phyloP scores from a whole-genome alignment of 192 early-diverging fungal species.

The Diversispora eburnea region DNA sequence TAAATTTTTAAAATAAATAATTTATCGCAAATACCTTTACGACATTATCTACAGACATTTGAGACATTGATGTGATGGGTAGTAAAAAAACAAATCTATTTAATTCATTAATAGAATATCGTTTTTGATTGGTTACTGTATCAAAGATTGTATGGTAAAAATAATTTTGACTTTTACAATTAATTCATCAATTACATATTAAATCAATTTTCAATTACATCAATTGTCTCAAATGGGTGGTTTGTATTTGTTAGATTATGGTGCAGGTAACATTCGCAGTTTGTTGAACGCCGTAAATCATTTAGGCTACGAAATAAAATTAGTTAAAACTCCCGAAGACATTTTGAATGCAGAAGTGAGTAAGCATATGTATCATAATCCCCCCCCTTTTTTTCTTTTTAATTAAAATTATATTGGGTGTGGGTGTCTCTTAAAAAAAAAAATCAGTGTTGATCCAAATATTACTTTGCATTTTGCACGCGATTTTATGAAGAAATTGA shows the following conservation, averaged over 20 bases:
- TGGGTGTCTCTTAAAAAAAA: no score
- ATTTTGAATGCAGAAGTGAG: slow-evolving; percentile 86
- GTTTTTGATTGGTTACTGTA: background rate
- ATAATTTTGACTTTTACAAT: no score
- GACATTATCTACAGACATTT: slow-evolving; percentile 32
- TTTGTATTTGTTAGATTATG: slow-evolving; percentile 93
- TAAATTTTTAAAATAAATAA: background rate
- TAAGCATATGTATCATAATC: background rate
- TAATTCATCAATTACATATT: no score
- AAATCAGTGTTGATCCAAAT: no score
- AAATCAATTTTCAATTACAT: background rate
- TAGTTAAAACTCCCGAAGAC: slow-evolving; percentile 71
- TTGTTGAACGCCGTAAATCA: slow-evolving; percentile 89
- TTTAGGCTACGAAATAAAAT: slow-evolving; percentile 83
- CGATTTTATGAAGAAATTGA: slow-evolving; percentile 70
- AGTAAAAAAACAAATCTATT: no score
- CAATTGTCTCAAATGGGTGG: slow-evolving; percentile 41
- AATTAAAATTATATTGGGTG: no score
- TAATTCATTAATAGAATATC: background rate
- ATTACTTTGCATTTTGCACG: slow-evolving; percentile 3
- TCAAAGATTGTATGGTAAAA: no score
- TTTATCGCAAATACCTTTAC: slow-evolving; percentile 23
- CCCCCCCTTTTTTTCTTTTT: no score
- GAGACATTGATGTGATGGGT: no score
- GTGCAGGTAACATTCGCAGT: slow-evolving; percentile 98